Evolutionary conservation across 2,329 filamentous ascomycete genomes (phyloP), one percentile per base, ranked within the genome.

Genomic region (Didymella arachidicola): DNA sequence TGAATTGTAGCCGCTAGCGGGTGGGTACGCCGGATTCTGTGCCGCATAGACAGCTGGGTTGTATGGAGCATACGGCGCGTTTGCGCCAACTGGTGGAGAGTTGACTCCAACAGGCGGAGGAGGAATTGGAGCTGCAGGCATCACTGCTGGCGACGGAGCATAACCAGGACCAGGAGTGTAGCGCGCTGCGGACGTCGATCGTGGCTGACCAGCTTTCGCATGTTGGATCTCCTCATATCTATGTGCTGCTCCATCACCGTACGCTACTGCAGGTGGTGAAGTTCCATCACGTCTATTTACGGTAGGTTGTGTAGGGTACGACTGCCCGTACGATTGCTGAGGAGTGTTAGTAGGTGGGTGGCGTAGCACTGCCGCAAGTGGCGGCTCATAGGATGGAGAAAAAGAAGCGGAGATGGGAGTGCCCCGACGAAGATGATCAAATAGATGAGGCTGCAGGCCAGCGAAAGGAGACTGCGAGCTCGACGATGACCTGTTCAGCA

Each of bases 301-400:
- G 18, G 27, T 32, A 36, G 57, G 42, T 36, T 54, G 47, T 47
- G 54, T 11, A 41, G 56, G 50, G n/a, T 50, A 59, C 22, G 61
- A 29, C 22, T 63, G 66, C 11, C 49, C 46, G 32, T 57, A 45
- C 55, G 61, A 53, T 57, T 71, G 68, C 72, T 76, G 71, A 30
- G 64, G 67, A 26, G 70, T 53, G 70, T 77, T 71, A 77, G 74
- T 74, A 45, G 54, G 57, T 59, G 74, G 64, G 32, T 64, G 70
- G 41, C 65, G 68, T 48, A 75, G 63, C 39, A 75, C 53, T 26
- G 72, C 64, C 48, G 74, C 74, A 60, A 74, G 63, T 66, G 73
- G 74, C 64, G 74, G 73, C 57, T 75, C 72, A 52, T 70, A 73
- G 60, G 74, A 75, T 7, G 73, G 73, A 59, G 66, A 67, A 53